Percentiles rank a stretch among this genome's conserved stretches.
Evolutionary conservation across 139 green algal genomes (phyloP).

Genomic region (Closterium sp.): DNA sequence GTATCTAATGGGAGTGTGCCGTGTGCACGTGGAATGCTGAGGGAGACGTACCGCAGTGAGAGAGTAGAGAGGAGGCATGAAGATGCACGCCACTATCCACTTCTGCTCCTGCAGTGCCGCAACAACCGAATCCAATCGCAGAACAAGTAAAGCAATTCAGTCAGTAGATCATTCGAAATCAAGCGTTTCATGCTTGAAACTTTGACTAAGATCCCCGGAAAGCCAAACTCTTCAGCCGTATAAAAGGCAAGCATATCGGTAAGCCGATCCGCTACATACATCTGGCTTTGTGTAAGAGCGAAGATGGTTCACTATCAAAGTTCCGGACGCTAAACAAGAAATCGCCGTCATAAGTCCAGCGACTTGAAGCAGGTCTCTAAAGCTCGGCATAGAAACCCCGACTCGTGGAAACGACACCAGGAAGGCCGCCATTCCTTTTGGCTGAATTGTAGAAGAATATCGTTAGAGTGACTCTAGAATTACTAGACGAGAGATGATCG

Average conservation of each 20-base stretch:
- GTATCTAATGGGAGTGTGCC: not conserved
- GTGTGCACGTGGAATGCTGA: not conserved
- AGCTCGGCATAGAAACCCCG: not conserved
- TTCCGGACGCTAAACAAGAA: not conserved
- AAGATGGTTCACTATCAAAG: not conserved
- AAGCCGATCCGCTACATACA: not conserved
- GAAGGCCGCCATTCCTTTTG: not conserved
- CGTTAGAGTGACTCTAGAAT: too few species aligned
- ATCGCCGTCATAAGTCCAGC: not conserved
- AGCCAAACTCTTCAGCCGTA: not conserved
- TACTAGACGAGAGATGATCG: too few species aligned
- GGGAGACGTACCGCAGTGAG: not conserved
- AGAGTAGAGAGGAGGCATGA: conserved; percentile 45
- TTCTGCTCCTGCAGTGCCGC: conserved; percentile 38
- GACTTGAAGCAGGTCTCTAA: not conserved
- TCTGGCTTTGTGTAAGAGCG: conserved; percentile 3
- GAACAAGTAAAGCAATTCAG: too few species aligned
- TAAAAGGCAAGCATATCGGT: not conserved
- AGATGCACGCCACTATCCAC: conserved; percentile 41
- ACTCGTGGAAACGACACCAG: not conserved
- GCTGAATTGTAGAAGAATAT: too few species aligned
- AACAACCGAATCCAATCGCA: not conserved
- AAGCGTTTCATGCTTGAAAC: not conserved
- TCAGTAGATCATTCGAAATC: not conserved
- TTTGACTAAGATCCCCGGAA: not conserved